phyloP scores from a whole-genome alignment of 768 basidiomycete genomes.

The Leccinum subgranulosum region DNA sequence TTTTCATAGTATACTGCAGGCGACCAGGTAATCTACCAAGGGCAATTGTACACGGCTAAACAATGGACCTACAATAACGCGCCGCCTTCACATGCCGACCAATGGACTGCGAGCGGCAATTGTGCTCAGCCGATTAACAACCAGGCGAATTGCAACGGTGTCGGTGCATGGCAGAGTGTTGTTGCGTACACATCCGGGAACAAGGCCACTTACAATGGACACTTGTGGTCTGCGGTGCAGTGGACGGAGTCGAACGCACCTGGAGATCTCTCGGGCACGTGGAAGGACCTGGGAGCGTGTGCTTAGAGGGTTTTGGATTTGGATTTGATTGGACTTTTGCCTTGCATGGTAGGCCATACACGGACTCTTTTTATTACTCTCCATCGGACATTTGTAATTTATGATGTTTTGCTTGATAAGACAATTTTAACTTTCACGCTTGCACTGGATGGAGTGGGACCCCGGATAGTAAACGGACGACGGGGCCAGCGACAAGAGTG shows the following conservation, averaged over 20 bases:
- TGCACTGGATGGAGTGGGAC: not conserved
- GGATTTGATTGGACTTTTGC: not conserved
- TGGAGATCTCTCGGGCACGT: slow-evolving; percentile 25
- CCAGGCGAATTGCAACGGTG: slow-evolving; percentile 18
- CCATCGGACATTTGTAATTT: not conserved
- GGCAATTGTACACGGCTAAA: slow-evolving; percentile 20
- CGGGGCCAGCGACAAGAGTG: not conserved
- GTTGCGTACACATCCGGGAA: slow-evolving; percentile 20
- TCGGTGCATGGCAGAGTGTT: slow-evolving; percentile 15
- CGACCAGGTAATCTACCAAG: slow-evolving; percentile 18
- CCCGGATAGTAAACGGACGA: not conserved
- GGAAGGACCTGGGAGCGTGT: slow-evolving; percentile 23
- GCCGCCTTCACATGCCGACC: slow-evolving; percentile 11
- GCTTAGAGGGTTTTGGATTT: not conserved
- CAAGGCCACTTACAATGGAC: slow-evolving; percentile 10
- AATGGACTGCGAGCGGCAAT: slow-evolving; percentile 10
- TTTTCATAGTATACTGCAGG: slow-evolving; percentile 23
- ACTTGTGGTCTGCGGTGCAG: slow-evolving; percentile 25
- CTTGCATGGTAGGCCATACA: not conserved
- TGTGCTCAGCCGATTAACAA: slow-evolving; percentile 25
- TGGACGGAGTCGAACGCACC: slow-evolving; percentile 22
- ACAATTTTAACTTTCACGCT: not conserved
- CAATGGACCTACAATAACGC: slow-evolving; percentile 27
- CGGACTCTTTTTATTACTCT: not conserved
- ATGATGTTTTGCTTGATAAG: not conserved